A percentile compares a stretch with the other conserved stretches of the same genome.
Conservation (phyloP, 306 rosid species). For the Abrus pulchellus region DNA sequence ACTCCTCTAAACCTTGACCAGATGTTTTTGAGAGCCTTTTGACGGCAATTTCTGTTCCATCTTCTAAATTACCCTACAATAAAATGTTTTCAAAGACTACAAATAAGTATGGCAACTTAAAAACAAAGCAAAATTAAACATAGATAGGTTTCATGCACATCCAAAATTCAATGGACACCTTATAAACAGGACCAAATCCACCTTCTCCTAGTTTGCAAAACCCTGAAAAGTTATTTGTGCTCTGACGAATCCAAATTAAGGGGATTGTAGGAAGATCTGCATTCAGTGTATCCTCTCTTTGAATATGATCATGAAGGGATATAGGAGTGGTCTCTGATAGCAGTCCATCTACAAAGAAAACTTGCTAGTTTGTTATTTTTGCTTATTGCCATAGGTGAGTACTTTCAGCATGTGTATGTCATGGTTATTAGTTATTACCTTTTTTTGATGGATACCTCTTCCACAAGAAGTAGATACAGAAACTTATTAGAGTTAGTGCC, state of each 20-base stretch:
- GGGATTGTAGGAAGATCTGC: constrained; percentile 46
- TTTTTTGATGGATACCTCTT: not conserved
- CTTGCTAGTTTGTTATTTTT: not conserved
- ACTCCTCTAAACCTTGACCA: constrained; percentile 66
- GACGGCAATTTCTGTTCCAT: constrained; percentile 67
- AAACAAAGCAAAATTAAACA: not conserved
- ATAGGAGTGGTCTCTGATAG: not conserved
- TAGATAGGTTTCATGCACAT: not conserved
- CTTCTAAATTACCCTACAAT: constrained; percentile 59
- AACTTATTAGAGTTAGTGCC: constrained; percentile 42
- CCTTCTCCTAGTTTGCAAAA: constrained; percentile 67
- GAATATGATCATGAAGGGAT: not conserved
- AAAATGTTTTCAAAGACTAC: not conserved
- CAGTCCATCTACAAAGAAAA: constrained; percentile 18
- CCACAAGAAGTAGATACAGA: constrained; percentile 34
- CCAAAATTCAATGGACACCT: constrained; percentile 7
- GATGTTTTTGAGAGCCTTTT: constrained; percentile 70
- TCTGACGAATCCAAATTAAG: constrained; percentile 33
- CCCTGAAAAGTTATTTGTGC: constrained; percentile 59
- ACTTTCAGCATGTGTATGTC: not conserved
- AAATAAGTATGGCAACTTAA: not conserved
- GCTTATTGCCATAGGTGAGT: not conserved
- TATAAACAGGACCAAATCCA: constrained; percentile 69
- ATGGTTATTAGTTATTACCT: constrained; percentile 25
- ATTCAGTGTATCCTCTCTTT: constrained; percentile 34